Evolutionary conservation across 495 filamentous ascomycete species (phyloP).

Genomic region (Penicillium odoratum): DNA sequence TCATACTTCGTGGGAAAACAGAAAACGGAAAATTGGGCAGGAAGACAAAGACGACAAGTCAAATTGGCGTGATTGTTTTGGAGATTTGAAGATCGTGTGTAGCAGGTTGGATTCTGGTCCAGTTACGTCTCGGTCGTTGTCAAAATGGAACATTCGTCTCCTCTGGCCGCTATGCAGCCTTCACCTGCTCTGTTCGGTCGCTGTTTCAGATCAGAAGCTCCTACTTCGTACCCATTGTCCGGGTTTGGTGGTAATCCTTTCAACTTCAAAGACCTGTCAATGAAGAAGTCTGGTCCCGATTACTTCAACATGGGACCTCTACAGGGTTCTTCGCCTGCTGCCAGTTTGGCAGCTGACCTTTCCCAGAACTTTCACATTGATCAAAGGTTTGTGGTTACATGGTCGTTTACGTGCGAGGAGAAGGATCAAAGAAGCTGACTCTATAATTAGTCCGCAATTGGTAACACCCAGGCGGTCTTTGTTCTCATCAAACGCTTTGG

Average conservation of each 20-base stretch:
- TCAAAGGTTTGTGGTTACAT: constrained; percentile 61
- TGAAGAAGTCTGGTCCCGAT: constrained; percentile 57
- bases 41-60: neutral
- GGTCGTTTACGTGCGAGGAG: neutral
- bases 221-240: constrained; percentile 53
- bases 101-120: constrained; percentile 9
- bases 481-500: constrained; percentile 79
- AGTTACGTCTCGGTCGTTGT: constrained; percentile 7
- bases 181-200: constrained; percentile 59
- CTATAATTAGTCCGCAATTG: constrained; percentile 72
- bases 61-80: neutral
- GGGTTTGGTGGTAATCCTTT: constrained; percentile 63
- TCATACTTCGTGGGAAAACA: neutral
- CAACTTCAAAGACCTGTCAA: constrained; percentile 71
- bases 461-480: constrained; percentile 90
- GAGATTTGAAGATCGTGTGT: constrained; percentile 1
- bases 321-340: constrained; percentile 84
- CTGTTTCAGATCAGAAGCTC: constrained; percentile 54
- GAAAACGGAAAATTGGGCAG: neutral
- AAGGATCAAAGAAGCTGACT: constrained; percentile 24
- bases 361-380: constrained; percentile 97
- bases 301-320: constrained; percentile 83
- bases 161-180: constrained; percentile 90
- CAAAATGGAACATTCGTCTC: constrained; percentile 88
- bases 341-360: constrained; percentile 86